Evolutionary conservation across 495 filamentous ascomycete genomes (phyloP).

Genomic region (Schizothecium vesticola): DNA sequence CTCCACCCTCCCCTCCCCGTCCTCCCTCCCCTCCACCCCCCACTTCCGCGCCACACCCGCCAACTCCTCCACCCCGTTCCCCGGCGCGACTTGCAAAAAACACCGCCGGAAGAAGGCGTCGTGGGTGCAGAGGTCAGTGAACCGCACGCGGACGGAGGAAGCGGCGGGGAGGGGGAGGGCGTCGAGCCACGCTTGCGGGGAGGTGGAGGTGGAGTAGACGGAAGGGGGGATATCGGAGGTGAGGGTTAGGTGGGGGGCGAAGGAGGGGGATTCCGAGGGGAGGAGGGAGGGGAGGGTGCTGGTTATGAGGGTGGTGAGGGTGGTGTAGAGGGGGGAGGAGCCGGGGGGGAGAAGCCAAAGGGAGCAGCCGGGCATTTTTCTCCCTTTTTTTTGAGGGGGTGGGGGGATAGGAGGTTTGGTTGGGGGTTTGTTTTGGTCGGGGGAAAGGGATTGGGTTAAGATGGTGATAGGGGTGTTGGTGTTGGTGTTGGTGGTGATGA

Average conservation of each 20-base stretch:
- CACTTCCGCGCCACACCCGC: slow-evolving; percentile 20
- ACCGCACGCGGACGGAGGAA: slow-evolving; percentile 13
- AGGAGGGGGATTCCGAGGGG: slow-evolving; percentile 20
- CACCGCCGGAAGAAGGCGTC: slow-evolving; percentile 28
- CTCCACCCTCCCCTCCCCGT: slow-evolving; percentile 20
- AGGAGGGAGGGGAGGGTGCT: slow-evolving; percentile 20
- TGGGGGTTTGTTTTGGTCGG: neutral
- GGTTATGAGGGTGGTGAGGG: slow-evolving; percentile 22
- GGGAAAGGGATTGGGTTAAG: neutral
- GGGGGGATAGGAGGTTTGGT: neutral
- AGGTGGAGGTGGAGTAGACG: slow-evolving; percentile 9
- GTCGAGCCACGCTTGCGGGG: slow-evolving; percentile 27
- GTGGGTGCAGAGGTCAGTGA: slow-evolving; percentile 17
- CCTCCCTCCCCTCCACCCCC: slow-evolving; percentile 19
- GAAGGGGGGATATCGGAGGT: slow-evolving; percentile 21
- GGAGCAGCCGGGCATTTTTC: slow-evolving; percentile 13
- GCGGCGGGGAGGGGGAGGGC: slow-evolving; percentile 10
- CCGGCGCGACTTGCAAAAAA: slow-evolving; percentile 18
- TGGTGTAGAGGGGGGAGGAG: slow-evolving; percentile 18
- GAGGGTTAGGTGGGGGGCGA: slow-evolving; percentile 29
- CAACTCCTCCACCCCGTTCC: slow-evolving; percentile 16
- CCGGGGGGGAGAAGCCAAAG: slow-evolving; percentile 30
- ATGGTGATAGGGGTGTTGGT: neutral
- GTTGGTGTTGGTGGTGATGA: neutral
- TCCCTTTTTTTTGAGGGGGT: no score